phyloP scores from a whole-genome alignment of 208 protist species.

The Naegleria lovaniensis region DNA sequence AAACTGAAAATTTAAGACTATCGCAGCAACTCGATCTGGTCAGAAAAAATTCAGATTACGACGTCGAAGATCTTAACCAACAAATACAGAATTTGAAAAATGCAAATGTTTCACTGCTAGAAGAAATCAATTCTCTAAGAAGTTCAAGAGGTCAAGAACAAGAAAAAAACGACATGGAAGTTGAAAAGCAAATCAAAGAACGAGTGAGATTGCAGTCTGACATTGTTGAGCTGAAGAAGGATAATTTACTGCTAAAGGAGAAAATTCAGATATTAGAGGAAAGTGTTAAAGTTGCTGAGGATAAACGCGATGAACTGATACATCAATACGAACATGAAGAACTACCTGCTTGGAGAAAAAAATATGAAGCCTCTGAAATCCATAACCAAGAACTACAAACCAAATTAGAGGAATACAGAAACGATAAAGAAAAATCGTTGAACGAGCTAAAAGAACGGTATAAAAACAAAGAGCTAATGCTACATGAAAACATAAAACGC shows the following conservation, averaged over 20 bases:
- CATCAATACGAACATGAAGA: neutral
- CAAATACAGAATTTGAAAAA: neutral
- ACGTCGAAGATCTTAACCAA: neutral
- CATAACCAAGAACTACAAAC: neutral
- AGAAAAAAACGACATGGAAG: neutral
- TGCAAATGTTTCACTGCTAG: neutral
- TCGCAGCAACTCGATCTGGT: neutral
- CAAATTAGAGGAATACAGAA: neutral
- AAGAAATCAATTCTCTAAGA: neutral
- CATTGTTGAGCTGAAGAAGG: neutral
- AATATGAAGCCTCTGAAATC: neutral
- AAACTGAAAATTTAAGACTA: neutral
- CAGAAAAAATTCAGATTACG: neutral
- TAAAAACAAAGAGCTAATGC: neutral
- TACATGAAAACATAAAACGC: neutral
- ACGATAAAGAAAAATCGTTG: neutral
- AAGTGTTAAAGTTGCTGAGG: neutral
- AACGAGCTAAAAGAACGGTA: neutral
- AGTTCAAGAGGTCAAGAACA: neutral
- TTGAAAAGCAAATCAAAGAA: neutral
- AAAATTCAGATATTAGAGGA: neutral
- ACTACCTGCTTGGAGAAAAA: neutral
- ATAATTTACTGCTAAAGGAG: neutral
- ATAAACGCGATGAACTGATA: neutral
- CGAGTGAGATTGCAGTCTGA: neutral